These are phyloP conservation scores for Diplodia corticola DNA, from an alignment of 2,329 filamentous ascomycete genomes.

Conservation along the genomic window DNA sequence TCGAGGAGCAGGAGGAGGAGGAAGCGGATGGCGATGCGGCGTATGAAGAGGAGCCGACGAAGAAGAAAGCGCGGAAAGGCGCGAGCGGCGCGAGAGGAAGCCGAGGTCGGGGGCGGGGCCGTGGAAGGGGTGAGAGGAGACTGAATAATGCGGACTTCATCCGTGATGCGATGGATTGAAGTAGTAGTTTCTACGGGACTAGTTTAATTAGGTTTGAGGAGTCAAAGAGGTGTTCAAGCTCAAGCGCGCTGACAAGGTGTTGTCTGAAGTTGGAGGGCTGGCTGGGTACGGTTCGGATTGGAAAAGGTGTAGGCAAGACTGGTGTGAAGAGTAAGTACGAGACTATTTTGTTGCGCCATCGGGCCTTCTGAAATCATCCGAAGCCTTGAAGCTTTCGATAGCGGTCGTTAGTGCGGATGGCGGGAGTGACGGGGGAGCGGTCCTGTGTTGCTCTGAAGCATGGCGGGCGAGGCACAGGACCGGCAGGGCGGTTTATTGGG, in stretches of 20 bases:
- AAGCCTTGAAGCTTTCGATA: background rate
- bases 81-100: too few species aligned
- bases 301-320: background rate
- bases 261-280: too few species aligned
- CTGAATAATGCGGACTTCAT: background rate
- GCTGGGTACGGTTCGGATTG: background rate
- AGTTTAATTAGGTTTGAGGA: background rate
- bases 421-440: background rate
- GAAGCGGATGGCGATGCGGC: background rate
- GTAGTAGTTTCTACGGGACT: background rate
- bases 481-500: background rate
- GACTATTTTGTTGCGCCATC: background rate
- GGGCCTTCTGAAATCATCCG: background rate
- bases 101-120: background rate
- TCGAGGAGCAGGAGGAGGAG: background rate
- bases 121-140: background rate
- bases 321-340: background rate
- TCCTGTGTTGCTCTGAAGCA: background rate
- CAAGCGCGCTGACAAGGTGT: too few species aligned
- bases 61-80: background rate
- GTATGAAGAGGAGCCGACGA: slow-evolving; percentile 5
- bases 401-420: background rate
- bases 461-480: background rate
- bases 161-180: background rate
- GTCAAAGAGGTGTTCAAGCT: too few species aligned